phyloP scores from a whole-genome alignment of 1,139 yeast genomes.

The Suhomyces coccinellae region DNA sequence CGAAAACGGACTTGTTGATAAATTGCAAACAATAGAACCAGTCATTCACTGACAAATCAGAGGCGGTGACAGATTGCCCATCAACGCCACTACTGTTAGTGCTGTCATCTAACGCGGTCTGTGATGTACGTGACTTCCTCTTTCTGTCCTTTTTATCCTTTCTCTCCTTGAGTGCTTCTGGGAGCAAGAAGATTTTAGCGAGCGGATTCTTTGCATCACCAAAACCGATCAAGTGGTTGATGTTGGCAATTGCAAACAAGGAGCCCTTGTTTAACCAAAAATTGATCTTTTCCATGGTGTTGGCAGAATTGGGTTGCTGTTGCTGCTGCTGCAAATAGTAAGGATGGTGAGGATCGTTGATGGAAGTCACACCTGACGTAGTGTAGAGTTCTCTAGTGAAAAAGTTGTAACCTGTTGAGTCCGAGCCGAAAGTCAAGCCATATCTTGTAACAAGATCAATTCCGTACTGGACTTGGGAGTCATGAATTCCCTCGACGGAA shows the following conservation, averaged over 20 bases:
- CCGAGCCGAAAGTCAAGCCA: conserved; percentile 70
- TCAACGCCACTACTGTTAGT: conserved; percentile 23
- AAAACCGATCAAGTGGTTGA: conserved; percentile 71
- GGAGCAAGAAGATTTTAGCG: conserved; percentile 67
- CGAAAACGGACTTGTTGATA: conserved; percentile 64
- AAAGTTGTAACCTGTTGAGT: conserved; percentile 64
- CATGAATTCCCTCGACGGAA: conserved; percentile 35
- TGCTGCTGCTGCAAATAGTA: conserved; percentile 32
- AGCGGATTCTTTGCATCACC: conserved; percentile 76
- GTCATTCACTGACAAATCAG: conserved; percentile 48
- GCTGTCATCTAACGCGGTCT: conserved; percentile 21
- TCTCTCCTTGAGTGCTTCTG: conserved; percentile 69
- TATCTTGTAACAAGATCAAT: conserved; percentile 67
- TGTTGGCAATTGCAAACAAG: conserved; percentile 71
- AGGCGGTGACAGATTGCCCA: conserved; percentile 39
- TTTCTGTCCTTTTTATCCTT: conserved; percentile 70
- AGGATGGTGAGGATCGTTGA: conserved; percentile 34
- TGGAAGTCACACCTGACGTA: conserved; percentile 31
- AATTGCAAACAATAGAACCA: conserved; percentile 61
- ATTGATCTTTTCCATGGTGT: conserved; percentile 57
- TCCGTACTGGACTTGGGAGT: conserved; percentile 50
- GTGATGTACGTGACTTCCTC: conserved; percentile 44
- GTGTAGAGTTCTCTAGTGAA: conserved; percentile 54
- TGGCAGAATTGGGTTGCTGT: conserved; percentile 26
- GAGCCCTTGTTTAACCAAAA: conserved; percentile 79